Percentiles rank a stretch among this genome's conserved stretches.
Evolutionary conservation across 2,329 filamentous ascomycete species (phyloP).

Genomic region (Elsinoe perseae): DNA sequence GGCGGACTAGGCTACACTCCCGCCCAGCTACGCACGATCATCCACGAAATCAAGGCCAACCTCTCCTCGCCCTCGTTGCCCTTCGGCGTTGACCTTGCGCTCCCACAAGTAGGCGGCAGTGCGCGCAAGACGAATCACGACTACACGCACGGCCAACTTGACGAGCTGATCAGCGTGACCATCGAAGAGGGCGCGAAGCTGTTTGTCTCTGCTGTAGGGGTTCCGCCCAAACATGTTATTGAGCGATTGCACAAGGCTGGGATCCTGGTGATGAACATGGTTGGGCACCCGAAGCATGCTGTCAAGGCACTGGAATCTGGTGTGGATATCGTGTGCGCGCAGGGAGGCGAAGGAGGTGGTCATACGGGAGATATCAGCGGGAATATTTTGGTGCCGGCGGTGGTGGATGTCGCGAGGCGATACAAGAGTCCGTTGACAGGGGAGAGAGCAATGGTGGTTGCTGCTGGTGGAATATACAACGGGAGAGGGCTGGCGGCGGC

Average conservation of each 20-base stretch:
- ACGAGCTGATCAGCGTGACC: constrained; percentile 79
- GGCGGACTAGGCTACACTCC: constrained; percentile 63
- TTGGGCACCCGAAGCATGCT: constrained; percentile 84
- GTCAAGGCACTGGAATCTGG: constrained; percentile 79
- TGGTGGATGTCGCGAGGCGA: constrained; percentile 70
- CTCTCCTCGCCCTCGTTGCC: constrained; percentile 61
- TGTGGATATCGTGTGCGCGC: constrained; percentile 84
- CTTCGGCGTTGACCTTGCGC: constrained; percentile 84
- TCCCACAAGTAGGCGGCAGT: constrained; percentile 76
- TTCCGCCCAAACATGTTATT: constrained; percentile 67
- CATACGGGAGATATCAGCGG: constrained; percentile 85
- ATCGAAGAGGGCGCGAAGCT: constrained; percentile 75
- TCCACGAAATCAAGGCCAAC: constrained; percentile 75
- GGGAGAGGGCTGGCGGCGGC: constrained; percentile 72
- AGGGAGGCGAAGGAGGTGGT: constrained; percentile 87
- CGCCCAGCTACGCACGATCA: constrained; percentile 65
- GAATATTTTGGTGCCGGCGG: constrained; percentile 76
- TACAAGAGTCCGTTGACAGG: constrained; percentile 68
- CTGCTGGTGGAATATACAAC: constrained; percentile 79
- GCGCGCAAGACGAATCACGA: constrained; percentile 92
- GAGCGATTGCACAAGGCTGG: constrained; percentile 69
- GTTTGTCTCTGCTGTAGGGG: constrained; percentile 82
- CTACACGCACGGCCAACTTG: constrained; percentile 82
- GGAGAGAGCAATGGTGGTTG: constrained; percentile 67
- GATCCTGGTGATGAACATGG: constrained; percentile 94